Evolutionary conservation across 129 eudicot genomes (phyloP), one percentile per base, ranked within the genome.

Genomic region (Heracleum sosnowskyi): DNA sequence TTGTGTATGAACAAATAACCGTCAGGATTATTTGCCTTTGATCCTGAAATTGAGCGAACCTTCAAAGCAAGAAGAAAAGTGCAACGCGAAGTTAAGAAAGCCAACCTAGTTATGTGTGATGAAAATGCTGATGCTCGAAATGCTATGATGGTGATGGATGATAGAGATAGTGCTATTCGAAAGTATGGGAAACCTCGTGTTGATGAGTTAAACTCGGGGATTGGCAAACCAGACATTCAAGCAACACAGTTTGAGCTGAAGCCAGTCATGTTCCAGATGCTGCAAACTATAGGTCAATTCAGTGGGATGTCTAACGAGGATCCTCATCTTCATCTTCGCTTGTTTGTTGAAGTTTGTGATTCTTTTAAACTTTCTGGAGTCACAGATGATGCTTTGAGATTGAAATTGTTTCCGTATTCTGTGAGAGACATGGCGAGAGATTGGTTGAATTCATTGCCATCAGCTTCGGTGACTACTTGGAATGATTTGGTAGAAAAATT

Each of bases 241-340:
- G 74, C 22, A 11, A 11, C 35, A 36, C 74, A 77, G 20, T 77
- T 77, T 55, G 74, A 77, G 29, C 31, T 77, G 22, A 60, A 77
- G 74, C n/a, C 51, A 20, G 40, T 20, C 24, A 29, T 60, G 29
- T 26, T 77, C 28, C 46, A 60, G 0, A 69, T 69, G 24, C n/a
- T 57, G 11, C 72, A 35, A 26, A 29, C n/a, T 8, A 10, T 33
- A n/a, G 71, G 24, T 16, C 74, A 77, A 35, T 77, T 57, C 29
- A 26, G 8, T 31, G 80, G 80, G n/a, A 11, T 17, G 42, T 40
- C 73, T 10, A 26, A 2, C 5, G 74, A 77, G 26, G 39, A 35
- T 7, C 80, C 80, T 1, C 12, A 53, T 51, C 16, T 44, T 13
- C 46, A 35, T 55, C 60, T 77, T 8, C 28, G 20, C 1, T 7